Evolutionary conservation across 179 eudicot species (phyloP).

Genomic region (Actinidia arguta): DNA sequence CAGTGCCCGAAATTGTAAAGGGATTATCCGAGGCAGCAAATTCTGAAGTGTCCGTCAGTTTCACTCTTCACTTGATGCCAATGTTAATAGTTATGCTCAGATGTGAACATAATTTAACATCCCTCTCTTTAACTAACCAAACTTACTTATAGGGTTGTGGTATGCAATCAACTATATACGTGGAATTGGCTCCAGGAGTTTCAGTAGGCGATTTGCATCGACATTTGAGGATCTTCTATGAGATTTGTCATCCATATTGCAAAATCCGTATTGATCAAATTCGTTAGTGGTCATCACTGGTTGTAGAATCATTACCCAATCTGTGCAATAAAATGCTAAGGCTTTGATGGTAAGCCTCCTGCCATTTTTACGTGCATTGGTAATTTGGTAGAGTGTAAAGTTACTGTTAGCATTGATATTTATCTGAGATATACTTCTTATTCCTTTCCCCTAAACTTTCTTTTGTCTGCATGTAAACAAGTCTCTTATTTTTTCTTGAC

Average conservation of each 20-base stretch:
- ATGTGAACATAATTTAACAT: constrained; percentile 13
- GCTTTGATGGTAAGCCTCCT: neutral
- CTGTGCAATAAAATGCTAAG: too few relatives aligned
- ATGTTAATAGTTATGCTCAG: constrained; percentile 56
- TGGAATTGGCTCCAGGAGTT: constrained; percentile 82
- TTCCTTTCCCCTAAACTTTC: constrained; percentile 10
- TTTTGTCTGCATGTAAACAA: neutral
- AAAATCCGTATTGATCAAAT: too few relatives aligned
- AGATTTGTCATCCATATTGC: constrained; percentile 47
- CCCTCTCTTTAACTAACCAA: constrained; percentile 3
- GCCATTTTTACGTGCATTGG: neutral
- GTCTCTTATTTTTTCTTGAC: constrained; percentile 19
- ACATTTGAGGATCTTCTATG: constrained; percentile 55
- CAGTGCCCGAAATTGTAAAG: constrained; percentile 98
- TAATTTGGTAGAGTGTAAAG: neutral
- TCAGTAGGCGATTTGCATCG: constrained; percentile 69
- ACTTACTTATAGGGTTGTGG: constrained; percentile 66
- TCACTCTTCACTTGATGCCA: constrained; percentile 94
- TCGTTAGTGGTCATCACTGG: neutral
- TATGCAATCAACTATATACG: constrained; percentile 91
- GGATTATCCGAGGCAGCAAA: constrained; percentile 77
- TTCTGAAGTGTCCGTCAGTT: constrained; percentile 84
- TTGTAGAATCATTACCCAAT: neutral
- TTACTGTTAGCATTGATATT: neutral
- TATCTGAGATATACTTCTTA: neutral